phyloP scores from a whole-genome alignment of 805 yeast species.

The Kluyveromyces siamensis region DNA sequence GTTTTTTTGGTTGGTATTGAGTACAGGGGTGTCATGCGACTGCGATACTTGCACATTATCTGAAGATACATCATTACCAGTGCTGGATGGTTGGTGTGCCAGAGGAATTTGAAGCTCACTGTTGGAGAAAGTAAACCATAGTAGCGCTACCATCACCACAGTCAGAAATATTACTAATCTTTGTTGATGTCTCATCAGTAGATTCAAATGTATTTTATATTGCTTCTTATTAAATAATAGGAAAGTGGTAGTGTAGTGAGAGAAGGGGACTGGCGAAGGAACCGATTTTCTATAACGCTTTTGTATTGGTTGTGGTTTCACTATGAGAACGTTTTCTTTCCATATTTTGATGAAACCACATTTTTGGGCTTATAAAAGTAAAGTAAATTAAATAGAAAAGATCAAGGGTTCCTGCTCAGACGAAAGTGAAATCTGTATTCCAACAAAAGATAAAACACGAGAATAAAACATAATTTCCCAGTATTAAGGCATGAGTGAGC shows the following conservation, averaged over 20 bases:
- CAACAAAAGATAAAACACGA: background rate
- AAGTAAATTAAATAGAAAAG: background rate
- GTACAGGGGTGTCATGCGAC: slow-evolving; percentile 1
- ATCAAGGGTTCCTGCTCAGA: background rate
- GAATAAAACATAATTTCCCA: background rate
- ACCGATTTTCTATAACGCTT: too few species aligned
- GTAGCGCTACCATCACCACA: slow-evolving; percentile 11
- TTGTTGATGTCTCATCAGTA: slow-evolving; percentile 5
- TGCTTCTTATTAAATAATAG: background rate
- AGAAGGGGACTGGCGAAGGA: too few species aligned
- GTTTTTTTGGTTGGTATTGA: slow-evolving; percentile 11
- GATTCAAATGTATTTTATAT: background rate
- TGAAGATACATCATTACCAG: background rate
- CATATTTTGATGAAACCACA: background rate
- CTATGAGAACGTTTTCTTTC: too few species aligned
- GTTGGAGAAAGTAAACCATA: slow-evolving; percentile 20
- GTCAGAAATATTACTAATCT: slow-evolving; percentile 9
- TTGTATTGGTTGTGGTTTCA: too few species aligned
- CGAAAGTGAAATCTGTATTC: background rate
- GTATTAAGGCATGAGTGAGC: background rate
- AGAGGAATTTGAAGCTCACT: slow-evolving; percentile 12
- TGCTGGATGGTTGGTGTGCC: background rate
- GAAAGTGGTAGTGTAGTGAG: too few species aligned
- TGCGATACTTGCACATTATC: background rate
- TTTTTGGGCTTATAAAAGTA: background rate